Conservation (phyloP, 306 rosid species). For the Castanopsis chinensis region DNA sequence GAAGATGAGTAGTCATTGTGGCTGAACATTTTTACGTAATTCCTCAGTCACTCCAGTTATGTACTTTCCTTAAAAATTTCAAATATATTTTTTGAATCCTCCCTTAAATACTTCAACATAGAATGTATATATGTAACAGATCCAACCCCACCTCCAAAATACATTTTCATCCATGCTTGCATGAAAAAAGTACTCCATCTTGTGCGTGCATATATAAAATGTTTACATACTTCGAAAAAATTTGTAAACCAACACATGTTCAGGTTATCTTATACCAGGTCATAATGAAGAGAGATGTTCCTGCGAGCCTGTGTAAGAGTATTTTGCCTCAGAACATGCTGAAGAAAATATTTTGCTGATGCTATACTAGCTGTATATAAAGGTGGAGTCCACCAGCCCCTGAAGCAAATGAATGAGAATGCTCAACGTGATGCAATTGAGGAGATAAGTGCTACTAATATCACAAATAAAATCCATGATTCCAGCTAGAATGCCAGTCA, state of each 20-base stretch:
- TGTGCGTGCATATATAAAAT: not conserved
- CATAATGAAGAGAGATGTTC: slow-evolving; percentile 91
- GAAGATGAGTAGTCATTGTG: too few species aligned
- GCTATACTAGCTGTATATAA: slow-evolving; percentile 70
- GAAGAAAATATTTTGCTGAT: slow-evolving; percentile 77
- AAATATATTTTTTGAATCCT: too few species aligned
- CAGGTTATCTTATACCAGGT: slow-evolving; percentile 56
- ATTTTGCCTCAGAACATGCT: slow-evolving; percentile 75
- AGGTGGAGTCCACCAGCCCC: slow-evolving; percentile 98
- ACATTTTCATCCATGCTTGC: not conserved
- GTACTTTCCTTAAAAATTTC: too few species aligned
- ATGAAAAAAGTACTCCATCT: not conserved
- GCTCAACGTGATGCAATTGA: not conserved
- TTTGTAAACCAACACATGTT: too few species aligned
- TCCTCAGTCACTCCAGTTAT: too few species aligned
- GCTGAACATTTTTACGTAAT: too few species aligned
- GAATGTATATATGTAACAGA: too few species aligned
- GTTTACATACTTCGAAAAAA: not conserved
- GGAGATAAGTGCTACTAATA: not conserved
- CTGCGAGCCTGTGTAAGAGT: slow-evolving; percentile 90
- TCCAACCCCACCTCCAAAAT: not conserved
- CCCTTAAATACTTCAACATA: too few species aligned
- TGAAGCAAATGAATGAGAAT: slow-evolving; percentile 23
- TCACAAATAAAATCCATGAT: not conserved
- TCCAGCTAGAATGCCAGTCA: not conserved